These are phyloP conservation scores for Zygnema cylindricum DNA, from an alignment of 139 green algal species.

Conservation along the genomic window DNA sequence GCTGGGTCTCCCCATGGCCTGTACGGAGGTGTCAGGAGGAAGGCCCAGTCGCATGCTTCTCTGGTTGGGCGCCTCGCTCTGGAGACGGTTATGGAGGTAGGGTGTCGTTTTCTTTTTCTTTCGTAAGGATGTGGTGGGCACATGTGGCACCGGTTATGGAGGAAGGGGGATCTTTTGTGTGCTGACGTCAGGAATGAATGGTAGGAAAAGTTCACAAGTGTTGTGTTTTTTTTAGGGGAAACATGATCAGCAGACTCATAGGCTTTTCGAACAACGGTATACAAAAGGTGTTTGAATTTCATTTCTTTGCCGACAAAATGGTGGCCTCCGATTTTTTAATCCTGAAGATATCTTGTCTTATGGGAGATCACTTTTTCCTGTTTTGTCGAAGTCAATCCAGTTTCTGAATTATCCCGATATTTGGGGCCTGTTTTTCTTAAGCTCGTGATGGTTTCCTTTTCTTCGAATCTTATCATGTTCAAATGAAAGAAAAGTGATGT, in stretches of 20 bases:
- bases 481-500: too few species aligned
- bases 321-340: too few species aligned
- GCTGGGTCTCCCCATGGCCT: too few species aligned
- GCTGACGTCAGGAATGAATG: neutral
- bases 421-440: too few species aligned
- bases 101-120: neutral
- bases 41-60: conserved; percentile 29
- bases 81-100: conserved; percentile 34
- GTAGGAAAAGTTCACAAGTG: neutral
- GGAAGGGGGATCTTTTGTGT: neutral
- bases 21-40: neutral
- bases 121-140: neutral
- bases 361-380: too few species aligned
- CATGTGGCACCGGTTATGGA: neutral
- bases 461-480: too few species aligned
- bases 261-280: neutral
- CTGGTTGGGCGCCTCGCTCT: conserved; percentile 26
- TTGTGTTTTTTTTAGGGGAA: neutral
- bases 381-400: too few species aligned
- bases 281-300: too few species aligned
- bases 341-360: too few species aligned
- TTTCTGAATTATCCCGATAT: too few species aligned
- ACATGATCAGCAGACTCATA: neutral
- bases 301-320: too few species aligned
- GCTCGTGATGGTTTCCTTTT: too few species aligned